A percentile compares a stretch with the other conserved stretches of the same genome.
Evolutionary conservation across 176 grass and related monocot species (phyloP).

Genomic region (Paspalum notatum): DNA sequence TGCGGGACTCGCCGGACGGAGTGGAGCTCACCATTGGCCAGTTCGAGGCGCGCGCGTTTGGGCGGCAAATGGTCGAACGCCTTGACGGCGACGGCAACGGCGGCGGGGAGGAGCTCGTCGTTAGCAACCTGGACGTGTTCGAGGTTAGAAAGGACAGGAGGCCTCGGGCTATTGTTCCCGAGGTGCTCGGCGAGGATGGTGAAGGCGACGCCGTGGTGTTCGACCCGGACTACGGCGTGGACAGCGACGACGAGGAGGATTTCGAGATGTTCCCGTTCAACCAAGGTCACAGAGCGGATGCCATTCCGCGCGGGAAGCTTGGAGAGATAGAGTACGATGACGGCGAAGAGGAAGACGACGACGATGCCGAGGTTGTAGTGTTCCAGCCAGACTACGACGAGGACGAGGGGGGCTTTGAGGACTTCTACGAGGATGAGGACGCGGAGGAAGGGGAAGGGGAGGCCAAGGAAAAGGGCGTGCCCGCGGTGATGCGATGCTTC

Average conservation of each 20-base stretch:
- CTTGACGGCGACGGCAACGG: slow-evolving; percentile 28
- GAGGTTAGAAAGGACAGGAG: slow-evolving; percentile 3
- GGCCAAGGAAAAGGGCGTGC: slow-evolving; percentile 89
- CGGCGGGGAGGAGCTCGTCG: slow-evolving; percentile 21
- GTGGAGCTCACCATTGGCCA: slow-evolving; percentile 28
- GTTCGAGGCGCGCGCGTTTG: slow-evolving; percentile 31
- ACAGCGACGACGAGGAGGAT: slow-evolving; percentile 47
- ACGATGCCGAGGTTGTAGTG: slow-evolving; percentile 41
- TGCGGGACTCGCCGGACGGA: background rate
- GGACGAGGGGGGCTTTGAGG: slow-evolving; percentile 10
- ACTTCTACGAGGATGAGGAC: background rate
- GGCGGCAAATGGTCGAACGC: slow-evolving; percentile 45
- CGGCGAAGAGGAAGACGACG: slow-evolving; percentile 36
- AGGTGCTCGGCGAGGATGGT: slow-evolving; percentile 27
- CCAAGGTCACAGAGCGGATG: slow-evolving; percentile 1
- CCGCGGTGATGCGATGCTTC: slow-evolving; percentile 96
- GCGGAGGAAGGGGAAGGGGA: slow-evolving; percentile 43
- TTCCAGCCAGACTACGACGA: slow-evolving; percentile 35
- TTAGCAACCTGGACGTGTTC: slow-evolving; percentile 44
- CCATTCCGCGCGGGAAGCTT: slow-evolving; percentile 12
- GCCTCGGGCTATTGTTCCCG: background rate
- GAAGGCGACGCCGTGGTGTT: slow-evolving; percentile 42
- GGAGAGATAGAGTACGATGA: slow-evolving; percentile 32
- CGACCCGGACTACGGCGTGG: slow-evolving; percentile 47
- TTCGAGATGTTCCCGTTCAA: slow-evolving; percentile 22